Conservation (phyloP, 306 rosid genomes). For the Pterocarpus santalinus region DNA sequence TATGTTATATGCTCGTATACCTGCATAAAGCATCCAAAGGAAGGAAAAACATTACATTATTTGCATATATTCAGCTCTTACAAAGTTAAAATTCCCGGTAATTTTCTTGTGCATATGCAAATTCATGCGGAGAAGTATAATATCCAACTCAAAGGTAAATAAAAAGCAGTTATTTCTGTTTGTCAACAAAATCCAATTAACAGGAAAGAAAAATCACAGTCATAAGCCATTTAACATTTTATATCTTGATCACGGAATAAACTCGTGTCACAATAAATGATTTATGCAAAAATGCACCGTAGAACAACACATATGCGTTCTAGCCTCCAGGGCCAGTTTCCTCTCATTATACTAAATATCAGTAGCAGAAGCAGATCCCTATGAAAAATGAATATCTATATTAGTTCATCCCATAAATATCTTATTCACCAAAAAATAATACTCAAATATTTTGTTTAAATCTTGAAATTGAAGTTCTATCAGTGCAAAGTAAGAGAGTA, state of each 20-base stretch:
- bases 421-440: background rate
- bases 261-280: conserved; percentile 12
- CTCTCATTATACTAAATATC: background rate
- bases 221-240: no score
- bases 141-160: conserved; percentile 23
- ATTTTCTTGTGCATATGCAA: conserved; percentile 11
- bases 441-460: background rate
- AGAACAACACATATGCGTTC: conserved; percentile 11
- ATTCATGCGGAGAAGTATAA: conserved; percentile 18
- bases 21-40: conserved; percentile 52
- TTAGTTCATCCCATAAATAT: conserved; percentile 32
- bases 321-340: conserved; percentile 3
- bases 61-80: conserved; percentile 6
- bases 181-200: background rate
- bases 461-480: conserved; percentile 35
- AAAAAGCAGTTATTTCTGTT: background rate
- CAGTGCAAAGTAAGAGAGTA: conserved; percentile 33
- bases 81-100: conserved; percentile 6
- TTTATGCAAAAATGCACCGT: background rate
- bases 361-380: conserved; percentile 18
- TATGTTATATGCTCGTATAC: conserved; percentile 81
- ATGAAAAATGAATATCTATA: conserved; percentile 23
- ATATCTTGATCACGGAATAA: background rate
- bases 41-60: conserved; percentile 3
- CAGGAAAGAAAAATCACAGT: no score